Base-by-base conservation (phyloP, 2,329 filamentous ascomycete species). In the Helminthosporium solani region DNA sequence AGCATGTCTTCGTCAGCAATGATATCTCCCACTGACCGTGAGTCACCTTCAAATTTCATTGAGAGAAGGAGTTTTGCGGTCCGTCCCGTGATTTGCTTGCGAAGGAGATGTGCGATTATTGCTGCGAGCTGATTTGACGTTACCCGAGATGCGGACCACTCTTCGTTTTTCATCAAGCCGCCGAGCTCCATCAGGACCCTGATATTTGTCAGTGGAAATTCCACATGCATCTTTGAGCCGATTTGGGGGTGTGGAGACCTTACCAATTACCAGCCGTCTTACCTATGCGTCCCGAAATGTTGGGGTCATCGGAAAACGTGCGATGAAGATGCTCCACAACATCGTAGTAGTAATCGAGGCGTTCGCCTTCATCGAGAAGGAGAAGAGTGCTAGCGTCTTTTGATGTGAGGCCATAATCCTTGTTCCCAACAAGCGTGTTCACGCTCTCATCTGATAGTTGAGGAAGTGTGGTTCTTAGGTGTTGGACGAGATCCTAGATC, bases 371-470 rank as follows among this genome's bases (percentile, higher is more conserved):
- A 52, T 97, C 88, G 1, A 95, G 75, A 7, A 82, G 79, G 37
- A 91, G 78, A 27, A 99, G 75, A 0, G 90, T 87, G 54, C 88
- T 80, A 1, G 92, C 91, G 61, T 99, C 94, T 64, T 94, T 94
- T 7, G 82, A 67, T 0, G 85, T 87, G 11, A 99, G 74, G 0
- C 82, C 82, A 58, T 88, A 90, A n/a, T 66, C 64, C 14, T 15
- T n/a, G 2, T 78, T 70, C 1, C 73, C 56, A 1, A 83, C 78
- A 2, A 95, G 75, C 28, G 80, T 75, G 27, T 81, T 73, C 2
- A 92, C 66, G 46, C 88, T 81, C 14, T 78, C 74, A 55, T 96
- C 90, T 0, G 91, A 90, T 8, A 87, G 74, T 18, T 81, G 76
- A 3, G 89, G 88, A 48, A 96, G 72, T 0, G 78, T 86, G 0